Evolutionary conservation across 75 land plant species (phyloP), one percentile per base, ranked within the genome.

Genomic region (Chamaecyparis obtusa): DNA sequence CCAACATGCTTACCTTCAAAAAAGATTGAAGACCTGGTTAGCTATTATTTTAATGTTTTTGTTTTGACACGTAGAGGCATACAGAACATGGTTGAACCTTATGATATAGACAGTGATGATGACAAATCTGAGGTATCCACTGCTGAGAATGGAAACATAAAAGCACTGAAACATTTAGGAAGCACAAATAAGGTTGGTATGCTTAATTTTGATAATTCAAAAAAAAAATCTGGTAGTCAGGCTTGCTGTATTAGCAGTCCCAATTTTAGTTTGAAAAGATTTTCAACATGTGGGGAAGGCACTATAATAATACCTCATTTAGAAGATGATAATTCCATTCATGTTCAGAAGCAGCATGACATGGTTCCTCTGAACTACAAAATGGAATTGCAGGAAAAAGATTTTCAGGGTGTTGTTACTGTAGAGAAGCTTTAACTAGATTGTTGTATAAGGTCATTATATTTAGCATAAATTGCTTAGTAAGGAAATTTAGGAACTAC

Each of bases 21-120:
- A 77, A 90, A 86, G 5, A 89, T 89, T 85, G 76, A 79, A 48
- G 89, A 88, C 69, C 84, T 97, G 79, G 93, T 96, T 2, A 95
- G 95, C 88, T 97, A 97, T 86, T 97, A 96, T 88, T 97, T 96
- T 90, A 97, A 97, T 87, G 99, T 96, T 9, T 96, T 94, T 89
- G 87, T 95, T 48, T 49, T 94, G 27, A 86, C 88, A 44, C 89
- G 96, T 0, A 90, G 99, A 85, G 94, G 93, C 16, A 91, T 93
- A 71, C 98, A 97, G 87, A 97, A 96, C 85, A 86, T 96, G 32
- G 85, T 89, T 41, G 89, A 87, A 33, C 93, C 92, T 41, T 75
- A 71, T 1, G 80, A 90, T 14, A 91, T 96, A 32, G 94, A 97
- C 71, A 96, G 97, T 86, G 99, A 97, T 92, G 98, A 96, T 90